These are phyloP conservation scores for Barnettozyma wickerhamii DNA, from an alignment of 805 yeast genomes.

Conservation along the genomic window DNA sequence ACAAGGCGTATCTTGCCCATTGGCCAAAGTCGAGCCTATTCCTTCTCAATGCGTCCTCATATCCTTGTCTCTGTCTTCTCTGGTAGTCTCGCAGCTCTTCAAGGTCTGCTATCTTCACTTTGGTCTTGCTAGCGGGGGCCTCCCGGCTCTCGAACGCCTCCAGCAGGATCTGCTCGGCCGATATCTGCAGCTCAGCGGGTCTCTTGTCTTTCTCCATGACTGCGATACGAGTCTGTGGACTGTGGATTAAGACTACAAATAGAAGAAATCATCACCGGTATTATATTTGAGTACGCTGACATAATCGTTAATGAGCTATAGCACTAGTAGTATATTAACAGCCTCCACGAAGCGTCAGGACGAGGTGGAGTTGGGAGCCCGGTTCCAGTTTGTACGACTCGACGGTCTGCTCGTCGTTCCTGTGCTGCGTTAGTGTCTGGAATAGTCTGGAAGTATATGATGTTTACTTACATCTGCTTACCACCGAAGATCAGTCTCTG, in stretches of 20 bases:
- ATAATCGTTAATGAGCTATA: too few species aligned
- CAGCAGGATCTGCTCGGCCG: constrained; percentile 59
- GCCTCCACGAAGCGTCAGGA: constrained; percentile 92
- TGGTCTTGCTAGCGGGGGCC: constrained; percentile 34
- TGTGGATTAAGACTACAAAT: too few species aligned
- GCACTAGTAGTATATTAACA: too few species aligned
- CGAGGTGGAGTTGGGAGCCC: constrained; percentile 86
- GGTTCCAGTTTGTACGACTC: constrained; percentile 71
- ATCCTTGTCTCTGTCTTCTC: constrained; percentile 72
- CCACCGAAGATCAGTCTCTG: constrained; percentile 90
- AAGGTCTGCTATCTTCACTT: constrained; percentile 57
- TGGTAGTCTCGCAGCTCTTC: constrained; percentile 80
- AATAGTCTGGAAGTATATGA: background rate
- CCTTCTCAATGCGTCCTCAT: constrained; percentile 80
- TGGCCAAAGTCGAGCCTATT: constrained; percentile 79
- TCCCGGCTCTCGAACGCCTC: constrained; percentile 55
- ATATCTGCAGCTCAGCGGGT: constrained; percentile 49
- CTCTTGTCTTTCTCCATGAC: constrained; percentile 33
- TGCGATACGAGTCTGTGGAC: too few species aligned
- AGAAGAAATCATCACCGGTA: background rate
- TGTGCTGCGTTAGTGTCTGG: constrained; percentile 15
- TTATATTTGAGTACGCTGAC: background rate
- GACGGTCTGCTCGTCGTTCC: constrained; percentile 74
- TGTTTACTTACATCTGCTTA: constrained; percentile 66
- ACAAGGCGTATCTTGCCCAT: constrained; percentile 89